phyloP scores from a whole-genome alignment of 129 eudicot genomes.

The Rutidosis leptorrhynchoides region DNA sequence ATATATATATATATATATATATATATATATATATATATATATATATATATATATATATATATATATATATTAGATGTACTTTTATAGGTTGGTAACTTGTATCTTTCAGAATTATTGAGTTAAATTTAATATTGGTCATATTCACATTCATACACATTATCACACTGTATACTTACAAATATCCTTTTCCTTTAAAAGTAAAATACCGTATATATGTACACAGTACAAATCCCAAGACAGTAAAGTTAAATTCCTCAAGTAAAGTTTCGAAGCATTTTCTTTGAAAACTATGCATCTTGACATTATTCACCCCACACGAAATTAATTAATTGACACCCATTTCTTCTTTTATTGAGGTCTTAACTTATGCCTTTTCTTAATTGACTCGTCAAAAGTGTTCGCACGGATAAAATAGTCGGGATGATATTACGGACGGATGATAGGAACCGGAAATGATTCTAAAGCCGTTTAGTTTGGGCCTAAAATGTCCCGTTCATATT shows the following conservation, averaged over 20 bases:
- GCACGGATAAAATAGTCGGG: too few species aligned
- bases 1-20: neutral
- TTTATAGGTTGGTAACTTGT: slow-evolving; percentile 21
- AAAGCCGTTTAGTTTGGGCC: too few species aligned
- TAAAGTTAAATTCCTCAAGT: slow-evolving; percentile 3
- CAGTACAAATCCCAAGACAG: slow-evolving; percentile 30
- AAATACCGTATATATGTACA: slow-evolving; percentile 6
- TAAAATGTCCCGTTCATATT: too few species aligned
- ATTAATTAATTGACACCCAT: slow-evolving; percentile 10
- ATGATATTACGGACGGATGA: too few species aligned
- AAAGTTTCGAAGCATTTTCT: neutral
- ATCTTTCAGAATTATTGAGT: slow-evolving; percentile 18
- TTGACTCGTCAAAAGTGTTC: too few species aligned
- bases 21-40: neutral
- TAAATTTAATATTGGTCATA: slow-evolving; percentile 15
- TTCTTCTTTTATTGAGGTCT: too few species aligned
- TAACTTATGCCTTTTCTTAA: too few species aligned
- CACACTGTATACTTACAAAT: neutral
- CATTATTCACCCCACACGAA: slow-evolving; percentile 12
- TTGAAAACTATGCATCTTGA: slow-evolving; percentile 4
- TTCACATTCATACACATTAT: neutral
- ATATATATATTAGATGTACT: slow-evolving; percentile 7
- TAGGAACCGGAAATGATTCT: too few species aligned
- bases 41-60: neutral
- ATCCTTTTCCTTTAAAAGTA: neutral